phyloP scores from a whole-genome alignment of 108 stramenopile genomes.

The Conticribra guillardii region DNA sequence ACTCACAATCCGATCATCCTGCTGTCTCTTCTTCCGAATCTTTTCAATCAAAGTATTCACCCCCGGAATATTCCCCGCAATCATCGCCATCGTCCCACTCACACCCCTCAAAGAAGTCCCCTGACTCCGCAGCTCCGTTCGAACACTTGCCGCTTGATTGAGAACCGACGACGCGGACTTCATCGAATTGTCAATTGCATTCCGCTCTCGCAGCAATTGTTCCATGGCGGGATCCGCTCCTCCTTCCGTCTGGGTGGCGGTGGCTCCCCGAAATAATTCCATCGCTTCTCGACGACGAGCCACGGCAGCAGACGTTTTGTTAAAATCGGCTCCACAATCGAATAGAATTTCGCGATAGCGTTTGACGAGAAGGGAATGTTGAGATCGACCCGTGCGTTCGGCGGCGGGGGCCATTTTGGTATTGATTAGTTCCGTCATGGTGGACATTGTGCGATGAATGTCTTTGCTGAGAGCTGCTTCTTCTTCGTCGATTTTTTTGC shows the following conservation, averaged over 20 bases:
- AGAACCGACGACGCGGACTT: slow-evolving; percentile 68
- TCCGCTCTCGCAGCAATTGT: slow-evolving; percentile 80
- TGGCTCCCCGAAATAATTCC: slow-evolving; percentile 72
- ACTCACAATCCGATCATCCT: slow-evolving; percentile 83
- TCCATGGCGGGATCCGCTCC: slow-evolving; percentile 59
- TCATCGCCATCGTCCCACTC: slow-evolving; percentile 55
- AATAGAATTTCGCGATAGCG: slow-evolving; percentile 88
- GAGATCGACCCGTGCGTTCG: slow-evolving; percentile 55
- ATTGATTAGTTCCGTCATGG: slow-evolving; percentile 71
- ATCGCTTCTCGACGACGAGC: slow-evolving; percentile 64
- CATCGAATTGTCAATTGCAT: slow-evolving; percentile 77
- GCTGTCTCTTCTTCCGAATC: slow-evolving; percentile 72
- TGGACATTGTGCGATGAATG: slow-evolving; percentile 69
- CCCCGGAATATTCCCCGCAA: slow-evolving; percentile 81
- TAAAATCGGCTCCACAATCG: slow-evolving; percentile 75
- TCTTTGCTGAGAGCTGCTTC: slow-evolving; percentile 72
- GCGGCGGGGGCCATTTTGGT: slow-evolving; percentile 70
- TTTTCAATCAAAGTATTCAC: slow-evolving; percentile 77
- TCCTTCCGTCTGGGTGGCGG: not conserved
- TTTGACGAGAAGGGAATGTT: slow-evolving; percentile 67
- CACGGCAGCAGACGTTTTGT: slow-evolving; percentile 63
- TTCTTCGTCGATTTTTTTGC: slow-evolving; percentile 51
- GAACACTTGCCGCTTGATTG: slow-evolving; percentile 71
- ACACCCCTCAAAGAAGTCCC: slow-evolving; percentile 67
- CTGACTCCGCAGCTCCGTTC: slow-evolving; percentile 67